Evolutionary conservation across 352 stramenopile genomes (phyloP).

Genomic region (Phytophthora palmivora): DNA sequence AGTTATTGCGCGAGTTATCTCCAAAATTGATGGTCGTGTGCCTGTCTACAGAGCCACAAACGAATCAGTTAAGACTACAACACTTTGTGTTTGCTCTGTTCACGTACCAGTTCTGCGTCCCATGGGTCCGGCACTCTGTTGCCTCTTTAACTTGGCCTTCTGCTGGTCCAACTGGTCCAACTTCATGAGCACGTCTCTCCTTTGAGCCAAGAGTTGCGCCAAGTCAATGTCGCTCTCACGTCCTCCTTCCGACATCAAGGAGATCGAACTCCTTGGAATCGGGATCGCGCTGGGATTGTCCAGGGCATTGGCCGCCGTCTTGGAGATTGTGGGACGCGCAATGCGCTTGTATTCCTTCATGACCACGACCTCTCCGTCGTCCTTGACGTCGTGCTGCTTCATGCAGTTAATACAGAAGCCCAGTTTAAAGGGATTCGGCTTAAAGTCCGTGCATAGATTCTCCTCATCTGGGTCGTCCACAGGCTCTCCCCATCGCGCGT

Average conservation of each 20-base stretch:
- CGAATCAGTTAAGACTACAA: slow-evolving; percentile 1
- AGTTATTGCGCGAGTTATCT: slow-evolving; percentile 46
- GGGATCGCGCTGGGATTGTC: slow-evolving; percentile 78
- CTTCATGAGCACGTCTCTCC: slow-evolving; percentile 80
- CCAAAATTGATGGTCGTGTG: slow-evolving; percentile 48
- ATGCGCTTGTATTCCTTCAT: slow-evolving; percentile 90
- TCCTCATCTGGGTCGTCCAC: slow-evolving; percentile 87
- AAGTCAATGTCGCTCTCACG: slow-evolving; percentile 88
- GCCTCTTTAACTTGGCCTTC: slow-evolving; percentile 58
- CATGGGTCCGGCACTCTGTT: slow-evolving; percentile 34
- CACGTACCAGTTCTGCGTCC: slow-evolving; percentile 59
- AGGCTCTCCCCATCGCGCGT: slow-evolving; percentile 86
- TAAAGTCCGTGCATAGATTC: slow-evolving; percentile 81
- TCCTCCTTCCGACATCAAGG: slow-evolving; percentile 38
- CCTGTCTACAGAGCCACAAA: slow-evolving; percentile 26
- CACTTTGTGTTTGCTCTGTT: not conserved
- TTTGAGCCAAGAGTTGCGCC: slow-evolving; percentile 70
- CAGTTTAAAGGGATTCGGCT: slow-evolving; percentile 85
- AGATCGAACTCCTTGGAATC: slow-evolving; percentile 35
- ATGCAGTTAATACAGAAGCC: slow-evolving; percentile 92
- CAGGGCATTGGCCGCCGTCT: slow-evolving; percentile 79
- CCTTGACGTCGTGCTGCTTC: slow-evolving; percentile 88
- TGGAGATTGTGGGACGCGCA: slow-evolving; percentile 67
- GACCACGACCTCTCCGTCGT: slow-evolving; percentile 63
- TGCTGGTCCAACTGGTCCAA: slow-evolving; percentile 58